These are phyloP conservation scores for Canna indica DNA, from an alignment of 176 grass and related monocot genomes.

Conservation along the genomic window DNA sequence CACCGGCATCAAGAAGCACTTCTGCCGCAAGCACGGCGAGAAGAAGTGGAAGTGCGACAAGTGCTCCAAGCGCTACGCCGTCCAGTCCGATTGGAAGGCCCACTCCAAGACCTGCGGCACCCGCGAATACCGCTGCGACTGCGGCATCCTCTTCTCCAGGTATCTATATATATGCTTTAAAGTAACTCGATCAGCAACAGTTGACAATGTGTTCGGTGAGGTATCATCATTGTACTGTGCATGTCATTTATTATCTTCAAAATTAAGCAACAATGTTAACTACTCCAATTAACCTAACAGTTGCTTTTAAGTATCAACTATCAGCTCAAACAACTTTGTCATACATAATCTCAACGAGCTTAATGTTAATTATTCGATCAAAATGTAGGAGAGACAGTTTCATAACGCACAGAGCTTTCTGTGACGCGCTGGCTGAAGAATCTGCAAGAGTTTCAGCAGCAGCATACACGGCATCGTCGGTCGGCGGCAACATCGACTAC, in stretches of 20 bases:
- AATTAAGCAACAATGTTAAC: too few species aligned
- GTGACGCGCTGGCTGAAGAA: constrained; percentile 75
- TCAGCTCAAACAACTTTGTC: too few species aligned
- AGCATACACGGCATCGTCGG: too few species aligned
- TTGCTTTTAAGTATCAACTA: too few species aligned
- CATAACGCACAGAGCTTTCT: constrained; percentile 87
- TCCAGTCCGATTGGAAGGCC: constrained; percentile 98
- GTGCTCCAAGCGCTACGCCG: constrained; percentile 78
- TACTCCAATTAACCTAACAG: too few species aligned
- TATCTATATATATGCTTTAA: background rate
- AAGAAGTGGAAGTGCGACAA: constrained; percentile 99
- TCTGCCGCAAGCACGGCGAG: constrained; percentile 96
- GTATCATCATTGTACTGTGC: too few species aligned
- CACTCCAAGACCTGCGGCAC: constrained; percentile 92
- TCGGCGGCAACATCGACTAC: too few species aligned
- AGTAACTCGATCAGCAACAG: too few species aligned
- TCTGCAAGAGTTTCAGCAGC: constrained; percentile 43
- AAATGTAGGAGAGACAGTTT: constrained; percentile 60
- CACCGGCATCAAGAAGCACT: constrained; percentile 97
- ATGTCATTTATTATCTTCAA: too few species aligned
- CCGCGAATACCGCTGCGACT: constrained; percentile 81
- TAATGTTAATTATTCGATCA: too few species aligned
- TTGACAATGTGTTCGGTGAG: too few species aligned
- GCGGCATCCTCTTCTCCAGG: constrained; percentile 78
- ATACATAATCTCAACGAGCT: too few species aligned